Evolutionary conservation across 164 flowering plant species (phyloP), one percentile per base, ranked within the genome.

Genomic region (Chloranthus sessilifolius): DNA sequence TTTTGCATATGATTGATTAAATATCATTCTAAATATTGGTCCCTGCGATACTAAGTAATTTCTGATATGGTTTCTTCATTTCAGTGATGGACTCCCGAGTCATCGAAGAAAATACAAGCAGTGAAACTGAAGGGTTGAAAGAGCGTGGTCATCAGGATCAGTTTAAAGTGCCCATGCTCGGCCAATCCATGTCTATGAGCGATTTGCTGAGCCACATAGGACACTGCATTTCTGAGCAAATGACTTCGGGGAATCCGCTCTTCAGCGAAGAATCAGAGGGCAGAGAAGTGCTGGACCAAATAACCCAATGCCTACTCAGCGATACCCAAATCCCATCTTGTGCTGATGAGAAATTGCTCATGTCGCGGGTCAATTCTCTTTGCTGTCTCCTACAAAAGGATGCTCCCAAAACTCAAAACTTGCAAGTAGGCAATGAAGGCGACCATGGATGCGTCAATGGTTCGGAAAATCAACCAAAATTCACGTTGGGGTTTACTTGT

Each of bases 361-460:
- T 88, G 89, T 63, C 86, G 29, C 78, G 90, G 62, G 95, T 88
- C 57, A 78, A 85, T 50, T 88, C 97, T 42, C 87, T 88, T 21
- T 85, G 85, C 57, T 79, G 83, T 61, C 81, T 88, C 33, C 58
- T 88, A 49, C 91, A 88, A 64, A 82, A 75, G 40, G 92, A 81
- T 46, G 41, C 74, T 2, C 28, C 61, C 0, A 26, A 74, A 1
- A 62, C 35, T 14, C 79, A 73, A 39, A 59, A 63, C 31, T 23
- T 36, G 1, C 77, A 65, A 31, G 33, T 11, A 27, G 47, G 31
- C 20, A 56, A 41, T 47, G 81, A 64, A 55, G 50, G 42, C 42
- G 30, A 20, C 14, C n/a, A 6, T 2, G 62, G 29, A 17, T 30
- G 34, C 24, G 56, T 49, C 36, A 66, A 48, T 25, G 67, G 55